Percentiles rank a stretch among this genome's conserved stretches.
phyloP scores from a whole-genome alignment of 768 basidiomycete genomes.

The Mycena galopus region DNA sequence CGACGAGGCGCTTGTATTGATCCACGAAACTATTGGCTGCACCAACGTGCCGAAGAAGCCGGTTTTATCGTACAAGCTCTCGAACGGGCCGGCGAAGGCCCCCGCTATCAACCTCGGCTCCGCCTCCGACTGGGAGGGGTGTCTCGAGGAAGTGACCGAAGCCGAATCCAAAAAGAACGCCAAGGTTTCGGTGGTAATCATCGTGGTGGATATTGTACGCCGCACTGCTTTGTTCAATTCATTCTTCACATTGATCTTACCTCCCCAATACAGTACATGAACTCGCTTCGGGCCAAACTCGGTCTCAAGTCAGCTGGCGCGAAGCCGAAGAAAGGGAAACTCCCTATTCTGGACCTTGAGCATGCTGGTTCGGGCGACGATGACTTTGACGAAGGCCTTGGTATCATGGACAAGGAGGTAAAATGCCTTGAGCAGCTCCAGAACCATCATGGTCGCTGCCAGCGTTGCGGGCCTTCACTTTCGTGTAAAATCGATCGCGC shows the following conservation, averaged over 20 bases:
- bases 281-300: background rate
- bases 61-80: background rate
- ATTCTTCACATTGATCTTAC: too few relatives aligned
- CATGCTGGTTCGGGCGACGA: constrained; percentile 10
- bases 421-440: background rate
- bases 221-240: background rate
- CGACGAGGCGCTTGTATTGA: constrained; percentile 4
- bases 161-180: background rate
- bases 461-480: constrained; percentile 14
- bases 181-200: background rate
- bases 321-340: background rate
- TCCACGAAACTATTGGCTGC: constrained; percentile 7
- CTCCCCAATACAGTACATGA: constrained; percentile 5
- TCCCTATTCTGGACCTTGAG: constrained; percentile 17
- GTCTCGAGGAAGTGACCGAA: background rate
- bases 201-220: too few relatives aligned
- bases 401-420: constrained; percentile 18
- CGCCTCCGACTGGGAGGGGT: background rate
- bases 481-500: constrained; percentile 15
- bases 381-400: constrained; percentile 4
- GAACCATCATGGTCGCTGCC: background rate
- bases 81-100: background rate
- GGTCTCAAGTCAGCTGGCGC: background rate
- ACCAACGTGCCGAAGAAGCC: background rate
- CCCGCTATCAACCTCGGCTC: background rate